phyloP scores from a whole-genome alignment of 2,329 filamentous ascomycete genomes.

The Cucurbitaria berberidis region DNA sequence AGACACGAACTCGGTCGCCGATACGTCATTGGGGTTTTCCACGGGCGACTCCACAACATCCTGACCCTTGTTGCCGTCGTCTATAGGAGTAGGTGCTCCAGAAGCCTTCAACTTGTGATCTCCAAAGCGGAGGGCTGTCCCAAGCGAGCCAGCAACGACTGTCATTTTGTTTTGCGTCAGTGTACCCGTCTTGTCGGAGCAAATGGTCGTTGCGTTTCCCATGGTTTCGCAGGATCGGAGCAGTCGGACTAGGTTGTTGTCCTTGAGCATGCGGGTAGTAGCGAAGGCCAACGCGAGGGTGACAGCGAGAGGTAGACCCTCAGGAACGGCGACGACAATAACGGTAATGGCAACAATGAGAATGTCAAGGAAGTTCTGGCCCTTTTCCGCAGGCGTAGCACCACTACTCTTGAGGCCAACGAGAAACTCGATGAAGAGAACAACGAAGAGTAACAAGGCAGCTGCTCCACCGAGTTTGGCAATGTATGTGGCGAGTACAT shows the following conservation, averaged over 20 bases:
- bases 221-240: constrained; percentile 73
- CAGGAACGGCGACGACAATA: constrained; percentile 72
- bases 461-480: constrained; percentile 79
- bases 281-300: constrained; percentile 72
- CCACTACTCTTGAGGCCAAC: constrained; percentile 65
- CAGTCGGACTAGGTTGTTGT: constrained; percentile 73
- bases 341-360: constrained; percentile 70
- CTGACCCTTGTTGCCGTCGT: constrained; percentile 44
- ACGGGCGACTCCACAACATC: constrained; percentile 41
- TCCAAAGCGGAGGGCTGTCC: constrained; percentile 63
- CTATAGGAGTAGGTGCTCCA: constrained; percentile 17
- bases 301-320: constrained; percentile 70
- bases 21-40: constrained; percentile 55
- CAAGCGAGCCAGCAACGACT: constrained; percentile 74
- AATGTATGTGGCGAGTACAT: constrained; percentile 78
- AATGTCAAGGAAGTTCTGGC: constrained; percentile 70
- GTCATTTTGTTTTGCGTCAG: constrained; percentile 57
- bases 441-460: constrained; percentile 79
- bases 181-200: constrained; percentile 65
- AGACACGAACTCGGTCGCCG: constrained; percentile 61
- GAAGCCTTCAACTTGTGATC: constrained; percentile 48
- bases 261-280: constrained; percentile 70
- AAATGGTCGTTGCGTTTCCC: constrained; percentile 76
- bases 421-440: constrained; percentile 85
- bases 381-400: constrained; percentile 71